Base-by-base conservation (phyloP, 768 basidiomycete genomes). In the Termitomyces titanicus region DNA sequence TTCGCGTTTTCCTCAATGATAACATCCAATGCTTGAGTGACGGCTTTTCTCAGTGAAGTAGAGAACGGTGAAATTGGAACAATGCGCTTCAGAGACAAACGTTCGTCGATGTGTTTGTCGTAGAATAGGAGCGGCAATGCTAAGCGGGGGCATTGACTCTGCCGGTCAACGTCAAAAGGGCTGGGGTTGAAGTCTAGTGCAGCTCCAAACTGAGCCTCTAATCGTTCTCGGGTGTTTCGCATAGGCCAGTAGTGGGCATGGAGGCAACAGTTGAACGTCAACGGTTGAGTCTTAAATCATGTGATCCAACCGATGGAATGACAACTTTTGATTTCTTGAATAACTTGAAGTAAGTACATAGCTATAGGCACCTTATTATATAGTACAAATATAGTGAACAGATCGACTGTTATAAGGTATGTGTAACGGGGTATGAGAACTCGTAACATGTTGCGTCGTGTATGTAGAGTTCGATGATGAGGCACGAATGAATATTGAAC, bases 71-170 rank as follows among this genome's bases (percentile, higher is more conserved):
- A 40, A 9, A 44, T 24, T 11, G 29, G 10, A n/a, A 13, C n/a
- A 3, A 42, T 10, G 3, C 29, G 37, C 15, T 31, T 47, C 11
- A 54, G 35, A 12, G 47, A 42, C 22, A 55, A 37, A 3, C 42
- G 54, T 49, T 55, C 11, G 31, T 55, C 54, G 12, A 55, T 38
- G 29, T 55, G 54, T 20, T 35, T 42, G 47, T 55, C 54, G 13
- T 55, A 55, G 17, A 55, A 55, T 2, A 47, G n/a, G 24, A 49
- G 38, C 10, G 54, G 54, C 0, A 22, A 29, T 27, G 24, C 35
- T 13, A 27, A 50, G 2, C 24, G 9, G 24, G 50, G 39, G 22
- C 47, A 47, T 20, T 12, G 31, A 3, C 17, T 7, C 5, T 42
- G 18, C 9, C 8, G 17, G 1, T 29, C 25, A 18, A 27, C 18